Evolutionary conservation across 2,329 filamentous ascomycete species (phyloP), one percentile per base, ranked within the genome.

Genomic region (Trichoderma afroharzianum): DNA sequence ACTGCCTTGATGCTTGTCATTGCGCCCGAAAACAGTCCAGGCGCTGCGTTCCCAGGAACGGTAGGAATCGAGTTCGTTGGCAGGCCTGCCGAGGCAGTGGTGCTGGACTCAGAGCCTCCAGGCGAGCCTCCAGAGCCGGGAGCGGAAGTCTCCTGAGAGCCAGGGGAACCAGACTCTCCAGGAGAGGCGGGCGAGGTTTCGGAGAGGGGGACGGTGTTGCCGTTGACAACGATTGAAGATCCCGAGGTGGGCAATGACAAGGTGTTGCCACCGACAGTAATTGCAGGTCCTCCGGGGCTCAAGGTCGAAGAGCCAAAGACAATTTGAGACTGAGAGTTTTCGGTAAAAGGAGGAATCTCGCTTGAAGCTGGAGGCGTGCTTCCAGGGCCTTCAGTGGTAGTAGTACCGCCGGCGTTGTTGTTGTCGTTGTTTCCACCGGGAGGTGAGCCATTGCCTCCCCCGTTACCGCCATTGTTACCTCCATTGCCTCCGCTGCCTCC

Each of bases 301-400:
- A 70, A 33, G 3, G 68, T 63, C 6, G 58, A 30, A 30, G 59
- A 68, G 30, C 63, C 70, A 30, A 55, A 21, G 18, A 68, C 53
- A 32, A 71, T 28, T 8, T 58, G 26, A 26, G 70, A 68, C 63
- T 71, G 70, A 24, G 70, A 55, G 39, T 71, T 68, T 6, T 59
- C 70, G 2, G 63, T 71, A 28, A 68, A 68, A 7, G 67, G 57
- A 36, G 57, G 26, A 53, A 26, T 11, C n/a, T 28, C 66, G 14
- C 18, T 61, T 47, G 36, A 28, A 28, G 18, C 11, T 4, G 66
- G 11, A 9, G 66, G 33, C 4, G 66, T 53, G 57, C 12, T 57
- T 36, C 33, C 28, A 15, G 67, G 32, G 12, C 47, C 53, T 58
- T 47, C 68, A 28, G 28, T 62, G 9, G 50, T 62, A 21, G 47